phyloP scores from a whole-genome alignment of 2,329 filamentous ascomycete species.

The Claviceps monticola region DNA sequence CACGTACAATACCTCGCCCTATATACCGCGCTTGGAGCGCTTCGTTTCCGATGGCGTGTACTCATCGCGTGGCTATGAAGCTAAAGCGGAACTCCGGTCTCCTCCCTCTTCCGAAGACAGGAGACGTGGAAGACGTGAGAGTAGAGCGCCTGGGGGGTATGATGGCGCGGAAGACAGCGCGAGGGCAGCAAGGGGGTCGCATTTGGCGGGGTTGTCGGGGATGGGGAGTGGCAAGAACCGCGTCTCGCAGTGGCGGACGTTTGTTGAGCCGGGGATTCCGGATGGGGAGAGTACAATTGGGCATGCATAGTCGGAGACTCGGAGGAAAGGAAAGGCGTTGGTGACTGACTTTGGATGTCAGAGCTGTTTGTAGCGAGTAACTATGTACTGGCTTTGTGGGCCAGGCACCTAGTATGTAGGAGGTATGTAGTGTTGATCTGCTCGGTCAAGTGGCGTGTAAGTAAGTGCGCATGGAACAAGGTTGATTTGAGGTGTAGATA shows the following conservation, averaged over 20 bases:
- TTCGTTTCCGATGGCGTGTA: slow-evolving; percentile 15
- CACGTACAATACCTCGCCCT: slow-evolving; percentile 19
- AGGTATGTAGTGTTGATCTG: too few species aligned
- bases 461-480: too few species aligned
- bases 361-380: too few species aligned
- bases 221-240: slow-evolving; percentile 30
- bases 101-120: slow-evolving; percentile 11
- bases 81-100: slow-evolving; percentile 15
- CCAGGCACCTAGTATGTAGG: too few species aligned
- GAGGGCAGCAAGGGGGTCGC: slow-evolving; percentile 22
- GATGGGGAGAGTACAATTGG: slow-evolving; percentile 15
- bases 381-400: too few species aligned
- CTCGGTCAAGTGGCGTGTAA: too few species aligned
- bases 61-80: slow-evolving; percentile 18
- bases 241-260: slow-evolving; percentile 34
- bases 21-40: slow-evolving; percentile 17
- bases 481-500: too few species aligned
- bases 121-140: slow-evolving; percentile 9
- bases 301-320: slow-evolving; percentile 1
- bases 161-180: slow-evolving; percentile 7
- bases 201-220: slow-evolving; percentile 33
- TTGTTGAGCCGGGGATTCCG: slow-evolving; percentile 30
- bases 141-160: slow-evolving; percentile 6
- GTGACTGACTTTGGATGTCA: too few species aligned
- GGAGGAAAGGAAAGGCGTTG: too few species aligned